Evolutionary conservation across 345 rosid species (phyloP), one percentile per base, ranked within the genome.

Genomic region (Trapa incisa): DNA sequence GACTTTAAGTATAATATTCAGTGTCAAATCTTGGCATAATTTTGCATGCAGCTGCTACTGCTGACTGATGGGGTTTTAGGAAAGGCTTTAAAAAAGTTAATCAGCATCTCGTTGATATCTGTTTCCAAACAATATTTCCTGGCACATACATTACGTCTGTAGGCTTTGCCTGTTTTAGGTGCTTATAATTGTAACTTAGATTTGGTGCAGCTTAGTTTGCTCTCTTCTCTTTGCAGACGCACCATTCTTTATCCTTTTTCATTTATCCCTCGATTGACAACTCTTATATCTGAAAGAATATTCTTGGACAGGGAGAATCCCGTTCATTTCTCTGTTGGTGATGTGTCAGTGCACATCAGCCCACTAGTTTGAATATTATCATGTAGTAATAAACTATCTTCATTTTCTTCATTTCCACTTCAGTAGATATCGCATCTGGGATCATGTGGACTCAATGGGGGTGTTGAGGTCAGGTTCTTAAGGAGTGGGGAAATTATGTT

Each of bases 31-130:
- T 39, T 39, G 78, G 89, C 96, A 65, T 94, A 22, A 22, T 94
- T 84, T 78, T 94, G 65, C 97, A 91, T 72, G 96, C 96, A 65
- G 89, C 91, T 72, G 97, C 96, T 67, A 76, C 84, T 60, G 95
- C 91, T 79, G 75, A 73, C 60, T 84, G 91, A 67, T 84, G 91
- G 22, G 15, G 36, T 65, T 65, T 22, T 29, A 29, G 16, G 9
- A 14, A 41, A 38, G 5, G 37, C 53, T 5, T 41, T 12, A 29
- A 29, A 7, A 64, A 41, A 29, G 4, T 0, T 4, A 15, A 14
- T 22, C 17, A 29, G 37, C 45, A 35, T 29, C 35, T 37, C 29
- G 29, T 43, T 6, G 9, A 37, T 65, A 41, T 41, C 43, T 29
- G 14, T 41, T 67, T 67, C 78, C 58, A 83, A 74, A 77, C 72